Evolutionary conservation across 208 protist genomes (phyloP).

Genomic region (Trypanosoma cruzi): DNA sequence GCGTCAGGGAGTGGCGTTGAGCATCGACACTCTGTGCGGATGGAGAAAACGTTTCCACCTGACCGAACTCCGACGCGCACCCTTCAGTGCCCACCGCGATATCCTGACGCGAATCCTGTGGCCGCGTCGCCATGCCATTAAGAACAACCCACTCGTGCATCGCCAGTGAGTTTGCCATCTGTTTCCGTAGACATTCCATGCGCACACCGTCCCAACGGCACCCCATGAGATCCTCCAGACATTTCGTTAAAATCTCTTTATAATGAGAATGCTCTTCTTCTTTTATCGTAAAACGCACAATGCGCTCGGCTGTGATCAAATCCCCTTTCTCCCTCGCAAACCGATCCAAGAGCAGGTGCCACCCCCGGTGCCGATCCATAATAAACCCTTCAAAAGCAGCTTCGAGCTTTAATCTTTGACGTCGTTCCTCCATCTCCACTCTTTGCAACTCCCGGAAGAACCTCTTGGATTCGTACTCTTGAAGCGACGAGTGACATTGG

Average conservation of each 20-base stretch:
- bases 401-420: conserved; percentile 3
- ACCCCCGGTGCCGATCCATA: not conserved
- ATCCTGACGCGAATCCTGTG: not conserved
- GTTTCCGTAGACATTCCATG: conserved; percentile 17
- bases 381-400: not conserved
- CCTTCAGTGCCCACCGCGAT: too few relatives aligned
- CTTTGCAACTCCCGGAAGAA: not conserved
- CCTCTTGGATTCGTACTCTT: not conserved
- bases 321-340: not conserved
- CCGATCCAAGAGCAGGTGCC: not conserved
- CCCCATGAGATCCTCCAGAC: conserved; percentile 16
- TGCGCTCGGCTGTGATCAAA: conserved; percentile 5
- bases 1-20: not conserved
- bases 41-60: not conserved
- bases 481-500: not conserved
- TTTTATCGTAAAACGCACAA: conserved; percentile 1
- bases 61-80: not conserved
- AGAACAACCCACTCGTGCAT: conserved; percentile 17
- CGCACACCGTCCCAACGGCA: conserved; percentile 22
- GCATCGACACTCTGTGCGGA: not conserved
- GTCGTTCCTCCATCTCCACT: not conserved
- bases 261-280: conserved; percentile 5
- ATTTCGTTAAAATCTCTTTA: conserved; percentile 8
- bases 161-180: conserved; percentile 10
- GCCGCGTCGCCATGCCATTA: not conserved